These are phyloP conservation scores for Annulohypoxylon bovei DNA, from an alignment of 495 filamentous ascomycete species.

Conservation along the genomic window DNA sequence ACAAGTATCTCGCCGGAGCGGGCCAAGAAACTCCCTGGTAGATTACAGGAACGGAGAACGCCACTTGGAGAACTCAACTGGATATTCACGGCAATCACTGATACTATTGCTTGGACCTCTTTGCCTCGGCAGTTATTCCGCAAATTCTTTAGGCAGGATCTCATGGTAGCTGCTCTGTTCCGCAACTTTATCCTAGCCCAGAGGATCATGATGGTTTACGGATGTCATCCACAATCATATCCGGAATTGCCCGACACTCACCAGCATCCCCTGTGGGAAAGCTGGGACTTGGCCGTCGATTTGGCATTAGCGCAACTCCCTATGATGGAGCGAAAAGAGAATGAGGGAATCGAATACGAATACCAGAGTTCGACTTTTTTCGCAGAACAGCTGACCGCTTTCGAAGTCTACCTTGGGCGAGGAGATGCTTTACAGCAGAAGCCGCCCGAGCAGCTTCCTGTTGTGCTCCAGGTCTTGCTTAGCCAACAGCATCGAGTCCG, in stretches of 20 bases:
- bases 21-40: conserved; percentile 82
- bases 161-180: conserved; percentile 99
- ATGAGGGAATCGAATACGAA: conserved; percentile 80
- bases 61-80: conserved; percentile 97
- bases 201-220: conserved; percentile 93
- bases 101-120: conserved; percentile 98
- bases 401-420: conserved; percentile 94
- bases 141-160: conserved; percentile 94
- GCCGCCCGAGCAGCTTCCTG: conserved; percentile 91
- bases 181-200: conserved; percentile 95
- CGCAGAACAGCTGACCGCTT: conserved; percentile 95
- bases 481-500: conserved; percentile 95
- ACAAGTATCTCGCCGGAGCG: conserved; percentile 79
- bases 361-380: conserved; percentile 97
- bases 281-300: conserved; percentile 97
- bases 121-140: conserved; percentile 89
- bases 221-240: conserved; percentile 90
- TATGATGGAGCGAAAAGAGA: conserved; percentile 75
- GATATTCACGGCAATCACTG: conserved; percentile 99
- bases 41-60: conserved; percentile 90
- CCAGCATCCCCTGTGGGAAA: conserved; percentile 93
- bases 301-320: conserved; percentile 94
- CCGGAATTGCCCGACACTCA: conserved; percentile 91
- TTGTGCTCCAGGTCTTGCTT: conserved; percentile 93
- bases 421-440: conserved; percentile 82